Conservation (phyloP, 1,284 basidiomycete species). For the Microbotryum violaceum region DNA sequence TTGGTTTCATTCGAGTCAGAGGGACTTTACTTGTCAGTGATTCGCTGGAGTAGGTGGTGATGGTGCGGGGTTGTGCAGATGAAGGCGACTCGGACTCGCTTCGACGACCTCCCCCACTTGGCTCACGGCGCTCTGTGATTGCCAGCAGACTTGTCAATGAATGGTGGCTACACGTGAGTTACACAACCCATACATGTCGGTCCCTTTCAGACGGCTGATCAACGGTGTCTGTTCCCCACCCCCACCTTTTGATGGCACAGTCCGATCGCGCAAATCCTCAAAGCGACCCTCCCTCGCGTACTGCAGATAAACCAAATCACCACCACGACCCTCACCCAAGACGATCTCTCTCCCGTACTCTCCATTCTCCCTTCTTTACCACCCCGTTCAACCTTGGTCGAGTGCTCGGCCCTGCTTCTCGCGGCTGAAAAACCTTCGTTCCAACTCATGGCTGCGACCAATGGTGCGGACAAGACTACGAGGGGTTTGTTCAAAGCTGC, state of each 20-base stretch:
- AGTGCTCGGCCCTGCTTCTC: conserved; percentile 1
- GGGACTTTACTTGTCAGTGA: conserved; percentile 28
- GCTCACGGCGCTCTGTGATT: background rate
- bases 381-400: conserved; percentile 3
- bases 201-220: background rate
- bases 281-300: conserved; percentile 13
- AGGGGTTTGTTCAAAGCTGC: conserved; percentile 1
- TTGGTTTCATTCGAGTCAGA: conserved; percentile 24
- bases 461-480: conserved; percentile 20
- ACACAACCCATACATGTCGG: too few species aligned
- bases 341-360: conserved; percentile 1
- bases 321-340: background rate
- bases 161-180: conserved; percentile 14
- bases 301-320: conserved; percentile 11
- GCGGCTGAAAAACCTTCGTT: background rate
- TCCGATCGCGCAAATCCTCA: conserved; percentile 21
- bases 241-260: background rate
- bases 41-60: too few species aligned
- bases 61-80: too few species aligned
- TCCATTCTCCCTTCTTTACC: background rate
- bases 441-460: conserved; percentile 19
- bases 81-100: background rate
- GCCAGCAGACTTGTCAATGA: conserved; percentile 21
- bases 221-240: background rate
- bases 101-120: background rate